A percentile compares a stretch with the other conserved stretches of the same genome.
Evolutionary conservation across 768 basidiomycete species (phyloP).

Genomic region (Amanita molliuscula): DNA sequence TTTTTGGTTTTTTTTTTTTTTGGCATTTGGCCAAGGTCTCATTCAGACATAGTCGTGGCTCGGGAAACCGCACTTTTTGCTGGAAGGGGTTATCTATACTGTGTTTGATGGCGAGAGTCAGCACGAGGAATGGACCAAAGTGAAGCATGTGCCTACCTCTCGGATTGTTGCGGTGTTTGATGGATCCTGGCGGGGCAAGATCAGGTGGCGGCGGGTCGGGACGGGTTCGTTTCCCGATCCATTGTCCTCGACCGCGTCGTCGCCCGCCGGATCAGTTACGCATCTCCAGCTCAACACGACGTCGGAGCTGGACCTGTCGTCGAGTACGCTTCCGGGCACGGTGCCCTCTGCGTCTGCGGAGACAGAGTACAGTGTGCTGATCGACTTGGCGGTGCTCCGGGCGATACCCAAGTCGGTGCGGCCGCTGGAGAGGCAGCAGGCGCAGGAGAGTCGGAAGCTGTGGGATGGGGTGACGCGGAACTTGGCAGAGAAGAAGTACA

Average conservation of each 20-base stretch:
- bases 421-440: slow-evolving; percentile 68
- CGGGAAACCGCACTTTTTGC: slow-evolving; percentile 71
- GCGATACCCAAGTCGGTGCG: slow-evolving; percentile 79
- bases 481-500: slow-evolving; percentile 75
- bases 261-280: slow-evolving; percentile 35
- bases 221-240: slow-evolving; percentile 29
- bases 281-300: slow-evolving; percentile 28
- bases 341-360: slow-evolving; percentile 14
- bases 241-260: slow-evolving; percentile 27
- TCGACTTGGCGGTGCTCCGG: slow-evolving; percentile 66
- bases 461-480: slow-evolving; percentile 79
- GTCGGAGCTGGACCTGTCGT: slow-evolving; percentile 33
- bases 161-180: slow-evolving; percentile 75
- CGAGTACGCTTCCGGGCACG: not conserved
- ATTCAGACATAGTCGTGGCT: slow-evolving; percentile 61
- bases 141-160: slow-evolving; percentile 82
- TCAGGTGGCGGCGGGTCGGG: slow-evolving; percentile 67
- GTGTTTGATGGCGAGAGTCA: slow-evolving; percentile 55
- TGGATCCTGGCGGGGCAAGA: slow-evolving; percentile 77
- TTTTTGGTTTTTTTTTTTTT: slow-evolving; percentile 5
- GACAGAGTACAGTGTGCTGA: slow-evolving; percentile 52
- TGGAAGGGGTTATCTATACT: slow-evolving; percentile 86
- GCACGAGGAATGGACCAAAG: slow-evolving; percentile 67
- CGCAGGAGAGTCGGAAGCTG: slow-evolving; percentile 74
- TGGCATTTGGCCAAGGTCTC: not conserved